phyloP scores from a whole-genome alignment of 768 basidiomycete genomes.

The Ephemerocybe angulata region DNA sequence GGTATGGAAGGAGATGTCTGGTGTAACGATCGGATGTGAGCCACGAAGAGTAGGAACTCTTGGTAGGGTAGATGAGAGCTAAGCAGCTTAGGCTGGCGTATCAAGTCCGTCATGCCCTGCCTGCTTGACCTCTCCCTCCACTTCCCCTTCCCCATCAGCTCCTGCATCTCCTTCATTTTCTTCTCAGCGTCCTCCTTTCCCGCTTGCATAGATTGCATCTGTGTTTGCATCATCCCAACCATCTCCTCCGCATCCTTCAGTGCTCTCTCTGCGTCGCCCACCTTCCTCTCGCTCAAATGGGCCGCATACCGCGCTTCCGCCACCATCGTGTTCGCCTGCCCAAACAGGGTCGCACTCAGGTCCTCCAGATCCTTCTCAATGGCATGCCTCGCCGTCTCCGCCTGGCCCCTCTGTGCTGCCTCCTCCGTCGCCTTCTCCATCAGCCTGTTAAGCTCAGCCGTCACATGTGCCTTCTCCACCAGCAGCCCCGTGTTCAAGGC shows the following conservation, averaged over 20 bases:
- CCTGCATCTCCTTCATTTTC: conserved; percentile 45
- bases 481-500: conserved; percentile 88
- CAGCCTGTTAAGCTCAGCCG: conserved; percentile 83
- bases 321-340: conserved; percentile 97
- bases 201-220: conserved; percentile 71
- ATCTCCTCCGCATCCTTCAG: conserved; percentile 84
- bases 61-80: conserved; percentile 72
- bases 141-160: conserved; percentile 64
- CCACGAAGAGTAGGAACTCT: conserved; percentile 76
- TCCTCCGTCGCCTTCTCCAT: conserved; percentile 97
- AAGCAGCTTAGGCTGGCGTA: conserved; percentile 44
- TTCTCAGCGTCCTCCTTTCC: conserved; percentile 64
- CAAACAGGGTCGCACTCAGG: conserved; percentile 85
- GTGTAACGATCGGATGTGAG: conserved; percentile 71
- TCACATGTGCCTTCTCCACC: conserved; percentile 90
- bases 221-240: conserved; percentile 76
- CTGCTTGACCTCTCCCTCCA: conserved; percentile 54
- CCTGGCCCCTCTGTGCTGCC: conserved; percentile 85
- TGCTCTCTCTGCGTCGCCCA: conserved; percentile 71
- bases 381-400: conserved; percentile 72
- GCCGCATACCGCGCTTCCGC: conserved; percentile 79
- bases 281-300: conserved; percentile 65
- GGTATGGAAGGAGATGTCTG: conserved; percentile 59
- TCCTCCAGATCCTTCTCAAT: conserved; percentile 96
- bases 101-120: conserved; percentile 19